Conservation (phyloP, 2,329 filamentous ascomycete genomes). For the Trichoderma pleuroti region DNA sequence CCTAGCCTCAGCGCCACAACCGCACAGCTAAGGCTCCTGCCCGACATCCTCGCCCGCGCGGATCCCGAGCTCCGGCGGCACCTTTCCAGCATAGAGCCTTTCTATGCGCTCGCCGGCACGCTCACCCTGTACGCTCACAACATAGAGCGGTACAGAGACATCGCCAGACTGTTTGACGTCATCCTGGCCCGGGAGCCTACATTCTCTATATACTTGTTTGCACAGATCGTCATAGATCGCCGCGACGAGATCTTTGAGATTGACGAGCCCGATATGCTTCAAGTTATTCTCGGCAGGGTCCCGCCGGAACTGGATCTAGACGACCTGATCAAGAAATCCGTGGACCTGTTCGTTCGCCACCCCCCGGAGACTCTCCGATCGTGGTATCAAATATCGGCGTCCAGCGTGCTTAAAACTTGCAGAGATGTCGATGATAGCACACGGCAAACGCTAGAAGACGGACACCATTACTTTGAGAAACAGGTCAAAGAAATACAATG, state of each 20-base stretch:
- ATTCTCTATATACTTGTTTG: slow-evolving; percentile 87
- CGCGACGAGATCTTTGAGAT: slow-evolving; percentile 82
- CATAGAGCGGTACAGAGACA: slow-evolving; percentile 83
- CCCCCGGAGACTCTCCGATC: slow-evolving; percentile 70
- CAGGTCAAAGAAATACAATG: slow-evolving; percentile 71
- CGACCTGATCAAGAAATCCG: slow-evolving; percentile 64
- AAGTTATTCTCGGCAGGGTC: slow-evolving; percentile 81
- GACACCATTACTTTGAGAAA: slow-evolving; percentile 61
- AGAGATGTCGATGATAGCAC: slow-evolving; percentile 48
- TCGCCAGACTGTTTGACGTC: slow-evolving; percentile 88
- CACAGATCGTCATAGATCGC: slow-evolving; percentile 77
- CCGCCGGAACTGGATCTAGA: slow-evolving; percentile 80
- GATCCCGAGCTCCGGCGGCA: slow-evolving; percentile 72
- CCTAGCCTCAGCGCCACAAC: slow-evolving; percentile 78
- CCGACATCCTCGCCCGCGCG: slow-evolving; percentile 69
- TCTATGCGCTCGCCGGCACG: slow-evolving; percentile 89
- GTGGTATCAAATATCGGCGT: slow-evolving; percentile 69
- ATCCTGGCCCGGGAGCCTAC: slow-evolving; percentile 83
- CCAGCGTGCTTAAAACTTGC: slow-evolving; percentile 84
- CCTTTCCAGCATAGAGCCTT: slow-evolving; percentile 75
- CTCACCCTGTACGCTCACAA: slow-evolving; percentile 97
- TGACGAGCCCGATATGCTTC: slow-evolving; percentile 92
- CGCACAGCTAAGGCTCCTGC: slow-evolving; percentile 81
- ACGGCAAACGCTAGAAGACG: slow-evolving; percentile 61
- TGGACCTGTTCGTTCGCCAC: slow-evolving; percentile 57